A percentile compares a stretch with the other conserved stretches of the same genome.
Conservation (phyloP, 2,329 filamentous ascomycete species). For the Fusarium anguioides region DNA sequence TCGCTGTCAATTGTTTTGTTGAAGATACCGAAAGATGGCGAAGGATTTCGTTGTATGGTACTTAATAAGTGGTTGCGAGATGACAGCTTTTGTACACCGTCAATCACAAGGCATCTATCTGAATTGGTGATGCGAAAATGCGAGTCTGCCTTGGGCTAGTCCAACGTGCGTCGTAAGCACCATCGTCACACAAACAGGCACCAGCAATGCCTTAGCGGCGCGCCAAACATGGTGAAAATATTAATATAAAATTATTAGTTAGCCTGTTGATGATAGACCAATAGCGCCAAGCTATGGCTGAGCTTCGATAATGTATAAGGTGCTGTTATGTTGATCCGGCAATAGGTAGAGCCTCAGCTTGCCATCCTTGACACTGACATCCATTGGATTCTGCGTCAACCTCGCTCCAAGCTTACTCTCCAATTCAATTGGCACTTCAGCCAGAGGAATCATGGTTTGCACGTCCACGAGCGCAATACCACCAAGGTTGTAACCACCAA, state of each 20-base stretch:
- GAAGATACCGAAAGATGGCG: neutral
- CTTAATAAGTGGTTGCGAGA: neutral
- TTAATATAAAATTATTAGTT: neutral
- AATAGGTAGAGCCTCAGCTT: constrained; percentile 59
- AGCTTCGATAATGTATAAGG: constrained; percentile 60
- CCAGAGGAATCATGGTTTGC: constrained; percentile 56
- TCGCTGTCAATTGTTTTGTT: neutral
- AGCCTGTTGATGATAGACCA: neutral
- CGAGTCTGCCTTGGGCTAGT: constrained; percentile 26
- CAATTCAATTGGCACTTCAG: constrained; percentile 59
- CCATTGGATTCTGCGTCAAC: constrained; percentile 62
- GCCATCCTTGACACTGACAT: constrained; percentile 57
- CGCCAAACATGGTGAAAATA: neutral
- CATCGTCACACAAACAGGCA: constrained; percentile 28
- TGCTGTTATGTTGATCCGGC: constrained; percentile 60
- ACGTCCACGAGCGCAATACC: constrained; percentile 61
- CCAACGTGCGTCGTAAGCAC: constrained; percentile 18
- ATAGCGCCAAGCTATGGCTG: constrained; percentile 28
- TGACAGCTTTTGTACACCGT: neutral
- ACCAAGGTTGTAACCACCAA: constrained; percentile 52
- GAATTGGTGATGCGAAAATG: constrained; percentile 11
- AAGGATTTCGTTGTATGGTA: neutral
- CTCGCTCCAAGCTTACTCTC: constrained; percentile 52
- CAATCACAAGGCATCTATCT: constrained; percentile 34
- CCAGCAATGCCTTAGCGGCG: neutral